Base-by-base conservation (phyloP, 2,329 filamentous ascomycete genomes). In the Lachnellula subtilissima region DNA sequence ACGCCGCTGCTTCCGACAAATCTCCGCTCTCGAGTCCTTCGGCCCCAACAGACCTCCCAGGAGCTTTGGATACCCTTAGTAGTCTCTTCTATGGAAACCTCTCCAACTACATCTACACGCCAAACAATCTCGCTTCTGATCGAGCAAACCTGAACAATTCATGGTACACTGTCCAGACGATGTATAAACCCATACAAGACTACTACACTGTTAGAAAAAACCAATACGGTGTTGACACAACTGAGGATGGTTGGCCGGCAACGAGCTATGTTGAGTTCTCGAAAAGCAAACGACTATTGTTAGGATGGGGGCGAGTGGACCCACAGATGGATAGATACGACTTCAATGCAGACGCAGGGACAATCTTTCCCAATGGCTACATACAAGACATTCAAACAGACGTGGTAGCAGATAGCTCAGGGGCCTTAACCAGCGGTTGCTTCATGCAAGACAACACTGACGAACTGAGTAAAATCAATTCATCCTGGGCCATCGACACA, bases 191-290 rank as follows among this genome's bases (percentile, higher is more conserved):
- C 1, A 72, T 78, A 19, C 61, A 69, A 3, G 74, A 76, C 23
- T 88, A 85, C 62, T 84, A 81, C 56, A 71, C 71, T 5, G 72
- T 73, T 1, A 65, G 49, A 9, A 50, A 43, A 2, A 54, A 58
- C 14, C 25, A 61, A 28, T 55, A 64, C 46, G 59, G 69, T 3
- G 72, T 74, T 17, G 62, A 69, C 7, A 74, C 74, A 19, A 86
- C 83, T 0, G 65, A 74, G 0, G 76, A 84, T 69, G 85, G 85
- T 11, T 88, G 85, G 85, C 85, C 85, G 0, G 79, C 77, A n/a
- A 78, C 82, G 61, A 75, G 76, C 19, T 84, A 77, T 61, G 69
- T 86, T 36, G 80, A 84, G 61, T 75, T 85, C 46, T 72, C 74
- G 2, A 71, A 75, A 48, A 74, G 75, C n/a, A 77, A 77, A 60